Evolutionary conservation across 192 early-diverging fungal species (phyloP).

Genomic region (Podila minutissima): DNA sequence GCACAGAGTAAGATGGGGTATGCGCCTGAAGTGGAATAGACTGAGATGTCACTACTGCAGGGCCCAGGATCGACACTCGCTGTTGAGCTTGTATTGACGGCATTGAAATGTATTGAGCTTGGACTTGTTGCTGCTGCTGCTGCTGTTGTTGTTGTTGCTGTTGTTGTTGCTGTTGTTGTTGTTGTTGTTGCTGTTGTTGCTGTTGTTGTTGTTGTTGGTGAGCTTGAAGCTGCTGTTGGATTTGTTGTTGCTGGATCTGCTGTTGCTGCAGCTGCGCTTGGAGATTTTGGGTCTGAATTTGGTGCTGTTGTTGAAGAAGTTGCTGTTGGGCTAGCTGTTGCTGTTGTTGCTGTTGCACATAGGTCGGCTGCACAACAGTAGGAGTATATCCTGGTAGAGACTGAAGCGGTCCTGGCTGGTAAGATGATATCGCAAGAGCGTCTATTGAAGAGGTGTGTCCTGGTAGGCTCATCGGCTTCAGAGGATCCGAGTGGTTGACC

Average conservation of each 20-base stretch:
- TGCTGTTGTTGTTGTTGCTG: slow-evolving; percentile 12
- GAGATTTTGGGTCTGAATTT: not conserved
- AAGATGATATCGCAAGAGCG: not conserved
- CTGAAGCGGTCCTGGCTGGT: slow-evolving; percentile 2
- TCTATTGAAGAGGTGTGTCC: slow-evolving; percentile 4
- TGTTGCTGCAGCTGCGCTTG: slow-evolving; percentile 10
- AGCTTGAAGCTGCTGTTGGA: slow-evolving; percentile 26
- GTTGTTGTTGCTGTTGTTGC: slow-evolving; percentile 8
- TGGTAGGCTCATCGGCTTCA: slow-evolving; percentile 20
- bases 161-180: slow-evolving; percentile 8
- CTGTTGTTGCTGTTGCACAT: slow-evolving; percentile 13
- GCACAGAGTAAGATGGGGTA: not conserved
- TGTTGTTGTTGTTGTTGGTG: slow-evolving; percentile 26
- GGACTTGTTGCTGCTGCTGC: slow-evolving; percentile 2
- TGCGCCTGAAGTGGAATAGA: not conserved
- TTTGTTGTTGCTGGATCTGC: slow-evolving; percentile 14
- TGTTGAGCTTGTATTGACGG: not conserved
- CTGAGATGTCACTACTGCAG: not conserved
- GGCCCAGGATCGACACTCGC: not conserved
- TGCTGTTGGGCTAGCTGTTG: slow-evolving; percentile 8
- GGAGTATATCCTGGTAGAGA: not conserved
- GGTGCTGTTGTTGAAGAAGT: slow-evolving; percentile 24
- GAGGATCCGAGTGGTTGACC: slow-evolving; percentile 16
- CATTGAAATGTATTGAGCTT: not conserved
- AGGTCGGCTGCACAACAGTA: not conserved